phyloP scores from a whole-genome alignment of 805 yeast genomes.

The Metschnikowia reukaufii region DNA sequence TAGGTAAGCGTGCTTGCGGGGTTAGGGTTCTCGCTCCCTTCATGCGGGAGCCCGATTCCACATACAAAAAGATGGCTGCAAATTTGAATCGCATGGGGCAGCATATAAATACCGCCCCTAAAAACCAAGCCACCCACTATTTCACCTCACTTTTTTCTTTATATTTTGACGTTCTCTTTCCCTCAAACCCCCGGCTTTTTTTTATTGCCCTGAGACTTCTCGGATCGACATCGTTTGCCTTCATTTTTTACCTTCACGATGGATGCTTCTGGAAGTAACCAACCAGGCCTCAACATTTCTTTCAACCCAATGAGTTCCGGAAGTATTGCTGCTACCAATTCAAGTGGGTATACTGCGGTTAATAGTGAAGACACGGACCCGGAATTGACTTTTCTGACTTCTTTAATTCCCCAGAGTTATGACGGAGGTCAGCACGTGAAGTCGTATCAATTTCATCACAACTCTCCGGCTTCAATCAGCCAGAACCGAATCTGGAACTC shows the following conservation, averaged over 20 bases:
- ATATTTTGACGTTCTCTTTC: neutral
- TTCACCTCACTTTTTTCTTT: neutral
- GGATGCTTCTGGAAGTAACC: slow-evolving; percentile 12
- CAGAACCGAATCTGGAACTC: slow-evolving; percentile 12
- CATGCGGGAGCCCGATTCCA: slow-evolving; percentile 10
- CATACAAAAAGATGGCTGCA: slow-evolving; percentile 16
- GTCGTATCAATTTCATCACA: slow-evolving; percentile 9
- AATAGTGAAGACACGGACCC: slow-evolving; percentile 18
- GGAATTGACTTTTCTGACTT: slow-evolving; percentile 12
- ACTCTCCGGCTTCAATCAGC: slow-evolving; percentile 5
- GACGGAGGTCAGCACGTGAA: slow-evolving; percentile 10
- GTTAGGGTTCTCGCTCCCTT: slow-evolving; percentile 1
- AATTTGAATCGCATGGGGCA: slow-evolving; percentile 13
- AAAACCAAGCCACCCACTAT: neutral
- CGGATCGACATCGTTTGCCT: slow-evolving; percentile 1
- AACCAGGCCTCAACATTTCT: slow-evolving; percentile 17
- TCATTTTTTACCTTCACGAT: slow-evolving; percentile 1
- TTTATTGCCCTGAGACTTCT: neutral
- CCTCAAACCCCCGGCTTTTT: neutral
- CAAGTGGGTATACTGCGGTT: slow-evolving; percentile 17
- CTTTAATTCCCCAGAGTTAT: slow-evolving; percentile 9
- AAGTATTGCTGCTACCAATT: slow-evolving; percentile 18
- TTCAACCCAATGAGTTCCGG: slow-evolving; percentile 19
- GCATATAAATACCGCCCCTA: slow-evolving; percentile 13
- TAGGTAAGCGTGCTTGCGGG: slow-evolving; percentile 3